A percentile compares a stretch with the other conserved stretches of the same genome.
These are phyloP conservation scores for Sextonia rubra DNA, from an alignment of 164 flowering plant species.

Conservation along the genomic window DNA sequence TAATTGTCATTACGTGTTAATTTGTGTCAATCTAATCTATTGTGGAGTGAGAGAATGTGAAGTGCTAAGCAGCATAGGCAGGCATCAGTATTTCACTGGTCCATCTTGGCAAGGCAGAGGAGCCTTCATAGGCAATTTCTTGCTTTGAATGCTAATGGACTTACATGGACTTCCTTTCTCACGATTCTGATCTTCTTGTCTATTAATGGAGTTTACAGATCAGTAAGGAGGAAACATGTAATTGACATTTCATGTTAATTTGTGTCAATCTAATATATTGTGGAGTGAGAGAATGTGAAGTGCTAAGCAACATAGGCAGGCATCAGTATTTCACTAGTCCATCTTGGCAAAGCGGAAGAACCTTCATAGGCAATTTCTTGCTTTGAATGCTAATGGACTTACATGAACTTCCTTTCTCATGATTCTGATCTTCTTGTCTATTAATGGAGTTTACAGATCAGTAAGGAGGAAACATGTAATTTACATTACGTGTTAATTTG, in stretches of 20 bases:
- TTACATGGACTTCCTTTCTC: not conserved
- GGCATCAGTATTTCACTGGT: not conserved
- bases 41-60: not conserved
- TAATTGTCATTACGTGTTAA: no score
- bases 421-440: not conserved
- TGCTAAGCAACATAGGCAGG: not conserved
- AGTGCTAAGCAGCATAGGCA: not conserved
- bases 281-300: not conserved
- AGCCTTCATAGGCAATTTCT: not conserved
- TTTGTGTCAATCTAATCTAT: not conserved
- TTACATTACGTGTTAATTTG: no score
- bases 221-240: not conserved
- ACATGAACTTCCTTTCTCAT: not conserved
- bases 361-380: not conserved
- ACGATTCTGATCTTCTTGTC: not conserved
- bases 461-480: not conserved
- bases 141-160: not conserved
- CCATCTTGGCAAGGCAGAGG: not conserved
- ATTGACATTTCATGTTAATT: no score
- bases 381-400: not conserved
- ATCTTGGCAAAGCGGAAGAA: not conserved
- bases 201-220: not conserved
- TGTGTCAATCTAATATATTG: not conserved
- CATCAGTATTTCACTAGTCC: not conserved
- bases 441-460: not conserved